phyloP scores from a whole-genome alignment of 495 filamentous ascomycete species.

The Gamarada debralockiae region DNA sequence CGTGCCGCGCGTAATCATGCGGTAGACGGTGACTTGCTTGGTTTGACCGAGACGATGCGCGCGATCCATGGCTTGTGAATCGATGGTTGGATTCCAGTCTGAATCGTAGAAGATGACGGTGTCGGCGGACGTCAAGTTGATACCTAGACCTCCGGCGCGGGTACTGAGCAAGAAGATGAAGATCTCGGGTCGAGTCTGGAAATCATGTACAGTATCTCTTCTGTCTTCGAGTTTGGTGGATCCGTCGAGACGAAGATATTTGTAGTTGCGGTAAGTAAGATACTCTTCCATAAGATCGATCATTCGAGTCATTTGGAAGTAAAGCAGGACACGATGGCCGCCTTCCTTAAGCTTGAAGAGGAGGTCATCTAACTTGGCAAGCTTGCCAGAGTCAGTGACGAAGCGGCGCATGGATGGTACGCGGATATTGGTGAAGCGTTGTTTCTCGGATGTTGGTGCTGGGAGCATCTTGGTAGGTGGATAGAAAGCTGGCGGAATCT shows the following conservation, averaged over 20 bases:
- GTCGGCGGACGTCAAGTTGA: conserved; percentile 88
- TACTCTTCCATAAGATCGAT: conserved; percentile 99
- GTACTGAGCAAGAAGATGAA: conserved; percentile 97
- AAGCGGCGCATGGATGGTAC: conserved; percentile 99
- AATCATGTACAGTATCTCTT: conserved; percentile 93
- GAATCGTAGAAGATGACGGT: conserved; percentile 99
- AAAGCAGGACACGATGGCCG: conserved; percentile 93
- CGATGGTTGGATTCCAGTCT: conserved; percentile 99
- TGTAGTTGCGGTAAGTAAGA: conserved; percentile 96
- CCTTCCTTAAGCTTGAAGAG: conserved; percentile 84
- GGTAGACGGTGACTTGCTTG: conserved; percentile 92
- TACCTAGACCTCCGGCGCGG: conserved; percentile 94
- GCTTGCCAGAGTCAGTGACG: conserved; percentile 95
- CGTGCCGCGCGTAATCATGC: conserved; percentile 92
- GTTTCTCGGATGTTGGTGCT: conserved; percentile 69
- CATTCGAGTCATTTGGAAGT: conserved; percentile 99
- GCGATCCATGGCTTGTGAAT: conserved; percentile 98
- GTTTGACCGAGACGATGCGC: conserved; percentile 98
- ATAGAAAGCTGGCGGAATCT: conserved; percentile 59
- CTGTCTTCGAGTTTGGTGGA: conserved; percentile 98
- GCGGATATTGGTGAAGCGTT: conserved; percentile 81
- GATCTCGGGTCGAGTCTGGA: conserved; percentile 87
- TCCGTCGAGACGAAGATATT: conserved; percentile 93
- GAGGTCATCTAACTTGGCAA: conserved; percentile 86
- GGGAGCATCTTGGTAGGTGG: conserved; percentile 66